Evolutionary conservation across 2,329 filamentous ascomycete genomes (phyloP).

Genomic region (Hymenoscyphus infarciens): DNA sequence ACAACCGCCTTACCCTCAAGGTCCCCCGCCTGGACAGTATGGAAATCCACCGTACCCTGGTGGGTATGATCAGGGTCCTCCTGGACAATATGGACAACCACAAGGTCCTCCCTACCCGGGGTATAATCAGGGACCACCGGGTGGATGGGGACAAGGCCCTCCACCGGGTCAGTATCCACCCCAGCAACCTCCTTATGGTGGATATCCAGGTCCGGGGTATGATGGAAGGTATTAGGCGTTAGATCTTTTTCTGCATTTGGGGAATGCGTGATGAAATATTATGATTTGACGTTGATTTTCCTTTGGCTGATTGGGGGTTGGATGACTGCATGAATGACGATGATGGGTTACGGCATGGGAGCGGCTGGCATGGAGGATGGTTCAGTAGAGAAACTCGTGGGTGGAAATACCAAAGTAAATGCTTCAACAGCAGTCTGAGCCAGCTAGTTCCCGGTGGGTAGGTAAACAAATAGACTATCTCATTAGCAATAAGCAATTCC

Average conservation of each 20-base stretch:
- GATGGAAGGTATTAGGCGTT: conserved; percentile 8
- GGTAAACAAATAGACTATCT: not conserved
- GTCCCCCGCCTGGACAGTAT: conserved; percentile 11
- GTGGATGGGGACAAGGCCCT: conserved; percentile 11
- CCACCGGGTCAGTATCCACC: conserved; percentile 11
- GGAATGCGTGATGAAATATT: not conserved
- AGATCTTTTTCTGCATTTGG: not conserved
- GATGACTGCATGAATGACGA: not conserved
- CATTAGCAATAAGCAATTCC: not conserved
- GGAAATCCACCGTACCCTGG: conserved; percentile 4
- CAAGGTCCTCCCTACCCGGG: conserved; percentile 5
- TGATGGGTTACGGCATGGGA: not conserved
- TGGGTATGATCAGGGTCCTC: not conserved
- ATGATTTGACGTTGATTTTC: not conserved
- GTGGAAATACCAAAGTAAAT: too few species aligned
- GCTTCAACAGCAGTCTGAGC: not conserved
- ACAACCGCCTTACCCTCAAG: conserved; percentile 14
- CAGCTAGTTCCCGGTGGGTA: not conserved
- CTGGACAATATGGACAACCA: not conserved
- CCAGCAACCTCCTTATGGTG: conserved; percentile 19
- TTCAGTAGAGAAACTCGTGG: too few species aligned
- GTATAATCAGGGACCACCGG: conserved; percentile 10
- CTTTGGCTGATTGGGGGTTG: too few species aligned
- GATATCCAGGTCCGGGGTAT: conserved; percentile 11
- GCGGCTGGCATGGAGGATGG: not conserved